Percentiles rank a stretch among this genome's conserved stretches.
Conservation (phyloP, 352 stramenopile genomes). For the Lagenidium sp. region DNA sequence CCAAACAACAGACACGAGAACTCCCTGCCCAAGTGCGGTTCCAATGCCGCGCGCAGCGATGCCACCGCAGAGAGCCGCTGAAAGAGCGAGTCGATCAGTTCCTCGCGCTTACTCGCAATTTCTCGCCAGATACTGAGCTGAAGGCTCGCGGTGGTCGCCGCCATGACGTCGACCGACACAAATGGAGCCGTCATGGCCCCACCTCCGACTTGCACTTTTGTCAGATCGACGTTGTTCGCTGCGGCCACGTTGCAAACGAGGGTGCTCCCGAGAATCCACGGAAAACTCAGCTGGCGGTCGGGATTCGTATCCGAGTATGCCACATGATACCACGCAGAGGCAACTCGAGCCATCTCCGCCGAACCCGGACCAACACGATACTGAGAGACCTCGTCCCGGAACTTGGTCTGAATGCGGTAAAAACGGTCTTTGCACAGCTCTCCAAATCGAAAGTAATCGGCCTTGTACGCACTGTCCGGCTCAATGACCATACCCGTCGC, state of each 20-base stretch:
- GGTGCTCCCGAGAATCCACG: conserved; percentile 58
- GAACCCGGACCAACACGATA: no score
- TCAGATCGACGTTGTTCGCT: not conserved
- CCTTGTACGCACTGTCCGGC: conserved; percentile 39
- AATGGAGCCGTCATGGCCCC: conserved; percentile 21
- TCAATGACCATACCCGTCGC: conserved; percentile 69
- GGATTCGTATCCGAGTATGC: conserved; percentile 33
- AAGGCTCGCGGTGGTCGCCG: no score
- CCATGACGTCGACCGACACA: conserved; percentile 1
- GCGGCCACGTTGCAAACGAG: conserved; percentile 32
- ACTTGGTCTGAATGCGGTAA: conserved; percentile 30
- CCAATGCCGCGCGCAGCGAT: conserved; percentile 26
- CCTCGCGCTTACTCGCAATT: conserved; percentile 32
- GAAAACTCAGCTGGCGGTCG: conserved; percentile 45
- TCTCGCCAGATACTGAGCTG: conserved; percentile 53
- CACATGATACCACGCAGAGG: conserved; percentile 63
- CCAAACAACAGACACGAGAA: conserved; percentile 45
- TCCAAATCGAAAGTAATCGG: conserved; percentile 72
- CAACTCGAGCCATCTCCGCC: no score
- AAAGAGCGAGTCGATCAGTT: conserved; percentile 49
- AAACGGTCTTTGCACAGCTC: conserved; percentile 65
- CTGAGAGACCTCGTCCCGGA: conserved; percentile 50
- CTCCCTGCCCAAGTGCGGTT: conserved; percentile 17
- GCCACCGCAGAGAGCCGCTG: conserved; percentile 51
- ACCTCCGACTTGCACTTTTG: conserved; percentile 2